Percentiles rank a stretch among this genome's conserved stretches.
phyloP scores from a whole-genome alignment of 2,329 filamentous ascomycete genomes.

The Fusarium sp. region DNA sequence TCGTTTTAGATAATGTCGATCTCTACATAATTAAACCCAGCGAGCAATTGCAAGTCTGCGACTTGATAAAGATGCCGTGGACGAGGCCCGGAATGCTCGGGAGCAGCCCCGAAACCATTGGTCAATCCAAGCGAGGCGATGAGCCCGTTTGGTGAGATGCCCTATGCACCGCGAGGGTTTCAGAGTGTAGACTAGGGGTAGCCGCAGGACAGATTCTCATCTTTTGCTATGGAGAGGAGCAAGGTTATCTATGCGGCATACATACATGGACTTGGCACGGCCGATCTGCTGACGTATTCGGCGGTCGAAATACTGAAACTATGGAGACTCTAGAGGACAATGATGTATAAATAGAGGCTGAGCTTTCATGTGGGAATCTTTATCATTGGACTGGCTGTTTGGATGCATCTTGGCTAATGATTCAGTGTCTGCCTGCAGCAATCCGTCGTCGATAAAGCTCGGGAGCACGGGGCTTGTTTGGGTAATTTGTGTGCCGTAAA shows the following conservation, averaged over 20 bases:
- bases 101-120: constrained; percentile 23
- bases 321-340: too few relatives aligned
- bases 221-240: not conserved
- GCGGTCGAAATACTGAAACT: too few relatives aligned
- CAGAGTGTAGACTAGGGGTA: not conserved
- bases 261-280: too few relatives aligned
- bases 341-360: not conserved
- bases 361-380: not conserved
- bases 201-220: constrained; percentile 1
- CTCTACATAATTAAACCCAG: not conserved
- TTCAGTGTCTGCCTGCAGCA: not conserved
- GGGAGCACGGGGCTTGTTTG: not conserved
- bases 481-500: too few relatives aligned
- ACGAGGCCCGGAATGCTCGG: constrained; percentile 32
- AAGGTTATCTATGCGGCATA: not conserved
- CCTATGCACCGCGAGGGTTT: not conserved
- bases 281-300: too few relatives aligned
- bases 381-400: not conserved
- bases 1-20: not conserved
- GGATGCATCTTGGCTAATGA: not conserved
- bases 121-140: constrained; percentile 2
- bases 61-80: not conserved
- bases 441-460: not conserved
- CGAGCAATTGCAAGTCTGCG: not conserved
- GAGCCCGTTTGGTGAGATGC: not conserved